Evolutionary conservation across 768 basidiomycete genomes (phyloP), one percentile per base, ranked within the genome.

Genomic region (Pleurotus platypus): DNA sequence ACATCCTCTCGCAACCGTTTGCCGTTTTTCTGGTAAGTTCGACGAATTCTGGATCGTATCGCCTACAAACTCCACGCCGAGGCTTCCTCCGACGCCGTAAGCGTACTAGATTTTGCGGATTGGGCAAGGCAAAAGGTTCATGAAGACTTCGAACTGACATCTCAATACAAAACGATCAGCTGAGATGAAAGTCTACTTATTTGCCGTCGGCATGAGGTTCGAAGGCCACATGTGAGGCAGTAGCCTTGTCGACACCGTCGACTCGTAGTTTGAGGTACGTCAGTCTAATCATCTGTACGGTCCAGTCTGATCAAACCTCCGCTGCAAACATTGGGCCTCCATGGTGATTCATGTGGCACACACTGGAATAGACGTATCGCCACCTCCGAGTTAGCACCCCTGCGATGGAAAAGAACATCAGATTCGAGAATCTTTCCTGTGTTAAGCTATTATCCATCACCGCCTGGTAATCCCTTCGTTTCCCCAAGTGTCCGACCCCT

Each of bases 151-250:
- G 15, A 15, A 15, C 11, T n/a, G 42, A 9, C 42, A 43, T 43
- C 42, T 9, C 30, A 30, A 30, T 9, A 7, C 30, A 30, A 30
- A 30, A 30, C 9, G 30, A 30, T 48, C 8, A 6, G 13, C 24
- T 5, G 24, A 24, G 24, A 48, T 45, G n/a, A 30, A 9, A 30
- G 2, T 43, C 27, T 11, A 24, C 49, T 49, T 24, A 12, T 24
- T 18, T 49, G 27, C 30, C 26, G 49, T 49, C 49, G 49, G 49
- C 49, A 37, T 49, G 49, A 49, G 49, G 35, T 11, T 49, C 16
- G 26, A 27, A 49, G 30, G 48, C 48, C 48, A 35, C 48, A 5
- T 49, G 48, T 26, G 22, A 12, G 12, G 12, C 26, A 26, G 5
- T 16, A 13, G 26, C 48, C 48, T 26, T 13, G 15, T 16, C 30